Evolutionary conservation across 768 basidiomycete species (phyloP).

Genomic region (Mrakia frigida): DNA sequence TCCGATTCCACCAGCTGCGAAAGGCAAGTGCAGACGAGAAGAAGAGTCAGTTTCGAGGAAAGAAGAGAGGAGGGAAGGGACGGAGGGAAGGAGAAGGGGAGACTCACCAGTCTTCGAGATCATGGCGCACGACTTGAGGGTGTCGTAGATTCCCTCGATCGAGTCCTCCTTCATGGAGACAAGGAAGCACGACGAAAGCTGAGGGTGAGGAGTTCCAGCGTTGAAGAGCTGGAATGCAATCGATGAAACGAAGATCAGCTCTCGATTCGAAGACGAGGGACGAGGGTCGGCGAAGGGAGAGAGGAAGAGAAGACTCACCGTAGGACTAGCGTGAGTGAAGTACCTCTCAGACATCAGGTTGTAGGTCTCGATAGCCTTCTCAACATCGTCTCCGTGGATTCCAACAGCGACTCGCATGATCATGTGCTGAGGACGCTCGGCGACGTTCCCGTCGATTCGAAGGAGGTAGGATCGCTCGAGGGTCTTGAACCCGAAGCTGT

Average conservation of each 20-base stretch:
- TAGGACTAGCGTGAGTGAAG: constrained; percentile 97
- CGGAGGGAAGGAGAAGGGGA: background rate
- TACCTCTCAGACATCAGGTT: constrained; percentile 96
- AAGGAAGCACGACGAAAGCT: constrained; percentile 91
- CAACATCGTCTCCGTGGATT: constrained; percentile 84
- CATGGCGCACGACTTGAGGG: constrained; percentile 95
- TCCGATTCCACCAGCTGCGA: constrained; percentile 86
- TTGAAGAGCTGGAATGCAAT: constrained; percentile 64
- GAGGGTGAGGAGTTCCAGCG: constrained; percentile 91
- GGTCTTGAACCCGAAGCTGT: constrained; percentile 93
- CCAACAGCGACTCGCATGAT: constrained; percentile 99
- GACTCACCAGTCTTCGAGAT: constrained; percentile 75
- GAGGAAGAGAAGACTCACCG: constrained; percentile 35
- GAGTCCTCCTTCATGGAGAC: constrained; percentile 98
- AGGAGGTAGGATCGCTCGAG: constrained; percentile 96
- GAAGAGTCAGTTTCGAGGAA: background rate
- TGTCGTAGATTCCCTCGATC: constrained; percentile 98
- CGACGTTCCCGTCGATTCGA: constrained; percentile 86
- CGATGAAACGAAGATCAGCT: background rate
- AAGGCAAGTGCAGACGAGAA: background rate
- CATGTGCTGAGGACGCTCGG: constrained; percentile 97
- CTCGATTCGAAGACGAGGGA: background rate
- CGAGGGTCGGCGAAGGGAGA: constrained; percentile 38
- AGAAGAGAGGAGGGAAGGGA: background rate
- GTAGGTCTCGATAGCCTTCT: constrained; percentile 77